Evolutionary conservation across 2,329 filamentous ascomycete genomes (phyloP), one percentile per base, ranked within the genome.

Genomic region (Arthrobotrys iridis): DNA sequence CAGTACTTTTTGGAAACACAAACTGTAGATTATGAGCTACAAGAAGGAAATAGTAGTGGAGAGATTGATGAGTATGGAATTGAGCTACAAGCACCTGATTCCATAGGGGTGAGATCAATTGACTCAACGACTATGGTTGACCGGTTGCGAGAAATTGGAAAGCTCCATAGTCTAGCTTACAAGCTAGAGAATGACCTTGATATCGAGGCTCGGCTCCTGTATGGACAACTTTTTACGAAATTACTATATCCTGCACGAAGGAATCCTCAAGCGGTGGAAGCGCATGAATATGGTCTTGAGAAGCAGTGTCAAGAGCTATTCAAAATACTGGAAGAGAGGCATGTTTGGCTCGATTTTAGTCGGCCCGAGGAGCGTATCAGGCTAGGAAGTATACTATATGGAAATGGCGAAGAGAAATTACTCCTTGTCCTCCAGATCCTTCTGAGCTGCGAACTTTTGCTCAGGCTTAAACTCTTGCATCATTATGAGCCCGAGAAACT

Each of bases 261-360:
- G 46, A 86, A 83, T 57, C 85, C 82, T 77, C 85, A 85, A 68
- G 86, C 86, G 75, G 89, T 87, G 82, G 85, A 83, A 79, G 83
- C 85, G 28, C 86, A 90, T 78, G 87, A 86, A 3, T 86, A 87
- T 79, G 87, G 89, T 63, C 83, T 93, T 18, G 85, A 89, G 45
- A 88, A 91, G 35, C 90, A 93, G 80, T 91, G 92, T 66, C 85
- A 89, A 77, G 87, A 88, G 2, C 82, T 93, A 15, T 85, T 92
- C 48, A 88, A 88, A 79, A 86, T 90, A 7, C 84, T 93, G 46
- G 87, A 86, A 0, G 83, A 87, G 5, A 85, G 88, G 63, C 89
- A 90, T 66, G 86, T 91, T 48, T 93, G 90, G 90, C 86, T 90
- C 59, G 90, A 93, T 81, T 90, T 93, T 77, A 90, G 89, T 18